A percentile compares a stretch with the other conserved stretches of the same genome.
These are phyloP conservation scores for Heteromeles arbutifolia DNA, from an alignment of 306 rosid genomes.

Conservation along the genomic window DNA sequence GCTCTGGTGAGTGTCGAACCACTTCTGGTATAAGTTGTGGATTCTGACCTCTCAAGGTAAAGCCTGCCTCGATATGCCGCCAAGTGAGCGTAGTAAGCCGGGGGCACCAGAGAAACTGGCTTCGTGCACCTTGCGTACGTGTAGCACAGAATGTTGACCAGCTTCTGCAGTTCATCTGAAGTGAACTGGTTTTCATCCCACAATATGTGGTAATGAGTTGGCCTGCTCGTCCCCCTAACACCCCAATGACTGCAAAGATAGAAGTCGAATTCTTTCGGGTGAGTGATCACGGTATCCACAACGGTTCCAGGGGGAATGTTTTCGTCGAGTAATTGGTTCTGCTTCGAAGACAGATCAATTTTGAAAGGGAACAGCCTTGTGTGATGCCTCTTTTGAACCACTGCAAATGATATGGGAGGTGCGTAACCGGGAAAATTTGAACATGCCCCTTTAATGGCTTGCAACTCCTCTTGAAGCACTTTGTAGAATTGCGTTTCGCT, in stretches of 20 bases:
- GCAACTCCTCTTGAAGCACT: constrained; percentile 80
- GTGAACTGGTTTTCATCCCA: constrained; percentile 87
- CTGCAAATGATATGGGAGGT: constrained; percentile 76
- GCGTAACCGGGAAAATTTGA: constrained; percentile 53
- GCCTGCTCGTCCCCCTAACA: constrained; percentile 92
- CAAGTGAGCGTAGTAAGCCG: constrained; percentile 91
- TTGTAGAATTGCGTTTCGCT: constrained; percentile 88
- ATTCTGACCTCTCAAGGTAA: constrained; percentile 78
- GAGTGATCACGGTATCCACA: constrained; percentile 93
- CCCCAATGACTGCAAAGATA: constrained; percentile 97
- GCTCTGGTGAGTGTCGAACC: constrained; percentile 56
- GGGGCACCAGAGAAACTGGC: constrained; percentile 97
- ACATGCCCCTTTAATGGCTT: constrained; percentile 65
- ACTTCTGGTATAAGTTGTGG: constrained; percentile 34
- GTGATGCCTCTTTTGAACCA: constrained; percentile 96
- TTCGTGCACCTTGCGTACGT: constrained; percentile 92
- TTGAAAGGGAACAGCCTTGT: constrained; percentile 82
- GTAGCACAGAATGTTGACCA: constrained; percentile 79
- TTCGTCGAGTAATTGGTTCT: constrained; percentile 45
- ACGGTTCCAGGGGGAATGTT: constrained; percentile 93
- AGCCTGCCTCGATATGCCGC: constrained; percentile 98
- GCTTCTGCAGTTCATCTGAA: constrained; percentile 87
- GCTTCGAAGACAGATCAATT: constrained; percentile 43
- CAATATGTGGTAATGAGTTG: constrained; percentile 86
- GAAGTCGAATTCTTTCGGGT: constrained; percentile 90